Conservation (phyloP, 2,329 filamentous ascomycete genomes). For the Fusarium graminum region DNA sequence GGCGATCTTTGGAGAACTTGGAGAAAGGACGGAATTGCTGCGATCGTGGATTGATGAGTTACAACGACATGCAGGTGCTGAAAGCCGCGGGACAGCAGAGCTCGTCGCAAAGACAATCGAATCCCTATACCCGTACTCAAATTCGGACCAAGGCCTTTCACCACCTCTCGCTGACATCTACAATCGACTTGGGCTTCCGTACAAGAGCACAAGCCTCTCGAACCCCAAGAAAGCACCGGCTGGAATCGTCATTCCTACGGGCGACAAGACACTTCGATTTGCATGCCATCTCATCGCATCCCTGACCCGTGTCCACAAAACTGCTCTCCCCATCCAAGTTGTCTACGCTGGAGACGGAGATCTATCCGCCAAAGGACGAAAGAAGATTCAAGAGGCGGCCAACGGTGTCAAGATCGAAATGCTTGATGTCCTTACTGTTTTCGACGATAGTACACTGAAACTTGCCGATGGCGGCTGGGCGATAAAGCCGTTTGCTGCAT, state of each 20-base stretch:
- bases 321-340: slow-evolving; percentile 53
- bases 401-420: slow-evolving; percentile 46
- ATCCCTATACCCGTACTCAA: slow-evolving; percentile 49
- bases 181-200: slow-evolving; percentile 23
- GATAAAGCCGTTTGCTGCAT: slow-evolving; percentile 57
- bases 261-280: slow-evolving; percentile 51
- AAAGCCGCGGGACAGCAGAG: slow-evolving; percentile 13
- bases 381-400: slow-evolving; percentile 43
- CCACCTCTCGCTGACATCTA: slow-evolving; percentile 34
- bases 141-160: slow-evolving; percentile 7
- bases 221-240: slow-evolving; percentile 28
- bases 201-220: slow-evolving; percentile 11
- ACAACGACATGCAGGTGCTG: neutral
- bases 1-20: slow-evolving; percentile 52
- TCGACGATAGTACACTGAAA: slow-evolving; percentile 51
- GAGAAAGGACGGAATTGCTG: slow-evolving; percentile 46
- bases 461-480: slow-evolving; percentile 55
- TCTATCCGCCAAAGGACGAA: slow-evolving; percentile 45
- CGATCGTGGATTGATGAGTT: slow-evolving; percentile 40
- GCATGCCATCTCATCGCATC: slow-evolving; percentile 54
- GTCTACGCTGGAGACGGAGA: slow-evolving; percentile 55
- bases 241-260: slow-evolving; percentile 56
- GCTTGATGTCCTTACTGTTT: slow-evolving; percentile 52
- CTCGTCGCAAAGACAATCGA: slow-evolving; percentile 6
- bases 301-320: slow-evolving; percentile 50